Evolutionary conservation across 2,329 filamentous ascomycete species (phyloP).

Genomic region (Clarireedia monteithiana): DNA sequence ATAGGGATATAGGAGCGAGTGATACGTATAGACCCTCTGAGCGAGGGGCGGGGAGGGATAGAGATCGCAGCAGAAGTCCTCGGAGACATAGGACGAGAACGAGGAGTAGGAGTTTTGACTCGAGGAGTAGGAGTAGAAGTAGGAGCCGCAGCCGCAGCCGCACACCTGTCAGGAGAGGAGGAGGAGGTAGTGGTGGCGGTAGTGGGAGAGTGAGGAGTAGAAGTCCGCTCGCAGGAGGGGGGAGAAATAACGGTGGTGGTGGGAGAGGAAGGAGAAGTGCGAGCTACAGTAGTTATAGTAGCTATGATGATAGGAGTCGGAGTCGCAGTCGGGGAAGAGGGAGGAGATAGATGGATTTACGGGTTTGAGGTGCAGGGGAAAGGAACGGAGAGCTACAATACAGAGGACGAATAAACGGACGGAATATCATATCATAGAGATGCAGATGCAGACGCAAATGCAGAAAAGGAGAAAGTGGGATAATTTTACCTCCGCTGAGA

Average conservation of each 20-base stretch:
- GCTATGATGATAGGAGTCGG: constrained; percentile 40
- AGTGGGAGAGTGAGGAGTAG: background rate
- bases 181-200: background rate
- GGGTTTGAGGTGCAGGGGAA: constrained; percentile 1
- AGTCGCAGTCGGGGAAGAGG: constrained; percentile 22
- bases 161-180: background rate
- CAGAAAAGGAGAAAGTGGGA: too few relatives aligned
- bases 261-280: constrained; percentile 43
- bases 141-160: background rate
- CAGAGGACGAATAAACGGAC: background rate
- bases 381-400: background rate
- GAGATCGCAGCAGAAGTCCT: background rate
- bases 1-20: background rate
- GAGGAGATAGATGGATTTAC: too few relatives aligned
- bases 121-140: background rate
- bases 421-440: too few relatives aligned
- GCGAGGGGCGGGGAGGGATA: background rate
- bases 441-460: too few relatives aligned
- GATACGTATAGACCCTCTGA: background rate
- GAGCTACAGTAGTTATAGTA: constrained; percentile 56
- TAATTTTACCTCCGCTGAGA: too few relatives aligned
- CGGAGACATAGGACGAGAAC: background rate
- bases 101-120: background rate
- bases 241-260: constrained; percentile 18
- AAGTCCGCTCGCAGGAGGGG: background rate